A percentile compares a stretch with the other conserved stretches of the same genome.
These are phyloP conservation scores for Beauveria asiatica DNA, from an alignment of 2,329 filamentous ascomycete species.

Conservation along the genomic window DNA sequence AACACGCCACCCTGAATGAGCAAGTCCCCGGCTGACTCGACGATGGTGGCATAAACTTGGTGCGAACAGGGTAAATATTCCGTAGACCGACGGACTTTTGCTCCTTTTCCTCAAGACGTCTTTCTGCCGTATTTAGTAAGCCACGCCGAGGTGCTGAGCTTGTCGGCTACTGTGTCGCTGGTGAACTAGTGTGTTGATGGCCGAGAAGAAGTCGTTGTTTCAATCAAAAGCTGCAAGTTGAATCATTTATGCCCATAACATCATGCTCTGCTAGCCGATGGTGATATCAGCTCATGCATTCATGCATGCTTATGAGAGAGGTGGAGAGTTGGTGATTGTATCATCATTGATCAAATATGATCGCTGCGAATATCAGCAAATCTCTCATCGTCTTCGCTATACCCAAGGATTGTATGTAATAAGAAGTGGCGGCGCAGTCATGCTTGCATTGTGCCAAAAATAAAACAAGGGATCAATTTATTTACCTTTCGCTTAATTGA, in stretches of 20 bases:
- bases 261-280: no score
- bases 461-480: not conserved
- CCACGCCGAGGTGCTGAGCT: not conserved
- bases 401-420: not conserved
- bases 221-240: no score
- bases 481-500: not conserved
- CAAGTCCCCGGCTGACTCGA: not conserved
- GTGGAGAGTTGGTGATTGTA: not conserved
- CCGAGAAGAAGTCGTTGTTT: not conserved
- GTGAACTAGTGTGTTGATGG: not conserved
- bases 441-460: not conserved
- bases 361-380: conserved; percentile 4
- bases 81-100: not conserved
- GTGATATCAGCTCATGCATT: not conserved
- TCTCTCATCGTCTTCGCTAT: conserved; percentile 3
- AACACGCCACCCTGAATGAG: conserved; percentile 4
- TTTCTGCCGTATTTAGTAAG: not conserved
- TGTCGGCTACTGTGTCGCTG: not conserved
- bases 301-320: not conserved
- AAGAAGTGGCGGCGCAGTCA: not conserved
- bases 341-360: not conserved
- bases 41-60: not conserved
- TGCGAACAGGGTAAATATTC: not conserved
- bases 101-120: no score
- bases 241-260: no score